Evolutionary conservation across 2,329 filamentous ascomycete genomes (phyloP), one percentile per base, ranked within the genome.

Genomic region (Ramularia endophylla): DNA sequence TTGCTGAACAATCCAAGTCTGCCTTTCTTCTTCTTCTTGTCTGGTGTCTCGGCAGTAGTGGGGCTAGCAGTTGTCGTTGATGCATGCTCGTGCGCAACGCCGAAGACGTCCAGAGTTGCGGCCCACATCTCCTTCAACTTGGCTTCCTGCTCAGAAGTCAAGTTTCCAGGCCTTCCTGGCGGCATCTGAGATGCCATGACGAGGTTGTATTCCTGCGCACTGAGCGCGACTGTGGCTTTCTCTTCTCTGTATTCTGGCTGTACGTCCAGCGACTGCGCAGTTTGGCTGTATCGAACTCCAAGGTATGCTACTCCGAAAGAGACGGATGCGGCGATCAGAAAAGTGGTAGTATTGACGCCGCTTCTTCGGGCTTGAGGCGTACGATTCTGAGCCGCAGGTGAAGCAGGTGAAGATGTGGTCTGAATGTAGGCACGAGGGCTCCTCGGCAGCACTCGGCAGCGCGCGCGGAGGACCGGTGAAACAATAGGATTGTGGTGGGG

Each of bases 91-190:
- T 47, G 41, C 16, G 46, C 38, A 40, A 88, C 74, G 19, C 83
- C 85, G 60, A 85, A 88, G 32, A 95, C 73, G 48, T 84, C 81
- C 52, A 94, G 75, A 28, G 87, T 74, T 40, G 81, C 71, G 11
- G 75, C 66, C 92, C 92, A 98, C 53, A 97, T 76, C 64, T 94
- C 84, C 57, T 83, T 85, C 44, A 98, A 71, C 68, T 94, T 95
- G 50, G 78, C 77, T 57, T 95, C 87, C 67, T 98, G 81, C 48
- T 95, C 89, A 3, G 80, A 65, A n/a, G 89, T 95, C 44, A 98
- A 73, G 54, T 86, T 95, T 44, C 87, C 88, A 40, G 87, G 78
- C 47, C 88, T 81, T 39, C 92, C 92, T 27, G 83, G 77, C 32
- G 74, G 32, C 17, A 36, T 31, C 13, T 37, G 27, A 11, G 33